Percentiles rank a stretch among this genome's conserved stretches.
phyloP scores from a whole-genome alignment of 2,329 filamentous ascomycete species.

The Didymella keratinophila region DNA sequence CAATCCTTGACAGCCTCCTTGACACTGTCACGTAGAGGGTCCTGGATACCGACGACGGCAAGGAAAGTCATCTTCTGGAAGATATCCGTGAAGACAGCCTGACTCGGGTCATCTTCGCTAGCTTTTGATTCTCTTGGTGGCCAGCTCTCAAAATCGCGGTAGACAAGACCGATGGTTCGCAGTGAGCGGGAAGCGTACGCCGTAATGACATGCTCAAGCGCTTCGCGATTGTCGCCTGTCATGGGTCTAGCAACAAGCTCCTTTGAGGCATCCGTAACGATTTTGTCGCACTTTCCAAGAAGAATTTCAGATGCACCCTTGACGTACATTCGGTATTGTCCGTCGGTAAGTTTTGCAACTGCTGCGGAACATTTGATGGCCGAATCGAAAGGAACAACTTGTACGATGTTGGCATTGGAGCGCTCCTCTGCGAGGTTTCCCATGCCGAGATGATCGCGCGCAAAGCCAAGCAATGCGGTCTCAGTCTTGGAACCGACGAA shows the following conservation, averaged over 20 bases:
- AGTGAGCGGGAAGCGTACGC: constrained; percentile 81
- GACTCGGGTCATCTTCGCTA: constrained; percentile 67
- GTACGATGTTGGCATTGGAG: constrained; percentile 65
- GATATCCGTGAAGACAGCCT: constrained; percentile 71
- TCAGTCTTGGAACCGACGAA: constrained; percentile 83
- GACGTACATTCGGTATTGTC: constrained; percentile 64
- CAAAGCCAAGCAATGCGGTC: constrained; percentile 75
- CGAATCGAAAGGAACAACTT: constrained; percentile 69
- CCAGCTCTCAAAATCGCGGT: constrained; percentile 84
- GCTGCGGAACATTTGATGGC: constrained; percentile 74
- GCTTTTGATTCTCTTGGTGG: constrained; percentile 70
- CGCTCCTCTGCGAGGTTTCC: constrained; percentile 67
- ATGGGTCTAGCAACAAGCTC: constrained; percentile 63
- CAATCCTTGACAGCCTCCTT: constrained; percentile 75
- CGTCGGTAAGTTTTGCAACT: constrained; percentile 64
- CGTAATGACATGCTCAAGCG: constrained; percentile 73
- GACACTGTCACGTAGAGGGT: constrained; percentile 79
- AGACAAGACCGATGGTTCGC: constrained; percentile 83
- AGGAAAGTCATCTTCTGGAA: constrained; percentile 78
- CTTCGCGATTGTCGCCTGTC: constrained; percentile 64
- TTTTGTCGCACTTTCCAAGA: constrained; percentile 57
- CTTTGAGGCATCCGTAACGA: constrained; percentile 67
- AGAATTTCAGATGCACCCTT: constrained; percentile 63
- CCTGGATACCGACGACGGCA: constrained; percentile 80
- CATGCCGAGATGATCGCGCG: constrained; percentile 71